These are phyloP conservation scores for Schizochytrium sp. DNA, from an alignment of 108 stramenopile genomes.

Conservation along the genomic window DNA sequence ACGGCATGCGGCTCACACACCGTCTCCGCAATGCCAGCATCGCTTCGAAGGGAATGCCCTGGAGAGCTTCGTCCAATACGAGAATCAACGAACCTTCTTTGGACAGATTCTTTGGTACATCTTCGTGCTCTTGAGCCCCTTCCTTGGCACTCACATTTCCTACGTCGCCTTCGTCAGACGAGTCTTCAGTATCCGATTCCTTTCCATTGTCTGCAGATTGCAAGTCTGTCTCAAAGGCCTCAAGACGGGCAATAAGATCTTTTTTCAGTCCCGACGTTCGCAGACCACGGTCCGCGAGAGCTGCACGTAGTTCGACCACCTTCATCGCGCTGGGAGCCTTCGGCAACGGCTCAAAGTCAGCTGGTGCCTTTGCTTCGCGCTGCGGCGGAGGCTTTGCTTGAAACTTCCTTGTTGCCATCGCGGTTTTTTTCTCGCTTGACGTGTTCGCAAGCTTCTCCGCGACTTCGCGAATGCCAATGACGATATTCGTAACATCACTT, in stretches of 20 bases:
- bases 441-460: not conserved
- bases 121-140: not conserved
- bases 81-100: constrained; percentile 51
- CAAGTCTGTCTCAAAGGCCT: not conserved
- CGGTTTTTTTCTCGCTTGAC: no score
- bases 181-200: not conserved
- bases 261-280: not conserved
- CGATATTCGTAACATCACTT: no score
- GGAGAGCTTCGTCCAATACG: constrained; percentile 82
- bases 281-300: not conserved
- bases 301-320: not conserved
- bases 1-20: constrained; percentile 75
- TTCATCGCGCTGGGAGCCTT: not conserved
- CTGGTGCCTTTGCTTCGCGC: not conserved
- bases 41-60: constrained; percentile 84
- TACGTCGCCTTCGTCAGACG: not conserved
- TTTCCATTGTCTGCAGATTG: not conserved
- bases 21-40: constrained; percentile 59
- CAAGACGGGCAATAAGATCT: not conserved
- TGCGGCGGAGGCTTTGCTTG: no score
- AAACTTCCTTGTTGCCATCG: no score
- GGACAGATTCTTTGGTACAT: not conserved
- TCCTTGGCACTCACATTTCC: not conserved
- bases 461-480: not conserved
- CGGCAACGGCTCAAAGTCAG: not conserved